Evolutionary conservation across 306 rosid genomes (phyloP).

Genomic region (Cotoneaster glaucophyllus): DNA sequence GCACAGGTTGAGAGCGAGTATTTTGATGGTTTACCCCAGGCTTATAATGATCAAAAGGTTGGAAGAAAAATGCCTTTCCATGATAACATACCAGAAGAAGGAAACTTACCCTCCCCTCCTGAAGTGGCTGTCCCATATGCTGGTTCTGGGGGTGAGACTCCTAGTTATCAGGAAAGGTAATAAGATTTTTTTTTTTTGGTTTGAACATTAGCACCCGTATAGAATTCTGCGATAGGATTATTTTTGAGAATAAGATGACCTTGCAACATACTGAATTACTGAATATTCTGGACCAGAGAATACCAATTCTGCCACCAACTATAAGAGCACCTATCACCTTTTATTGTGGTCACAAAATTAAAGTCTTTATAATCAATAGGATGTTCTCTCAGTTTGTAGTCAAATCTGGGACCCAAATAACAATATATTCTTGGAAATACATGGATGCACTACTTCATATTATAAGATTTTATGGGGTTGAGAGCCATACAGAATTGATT

Average conservation of each 20-base stretch:
- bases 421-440: background rate
- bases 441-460: background rate
- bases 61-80: conserved; percentile 48
- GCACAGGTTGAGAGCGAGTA: conserved; percentile 38
- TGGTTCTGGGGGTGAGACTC: conserved; percentile 38
- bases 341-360: background rate
- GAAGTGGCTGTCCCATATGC: conserved; percentile 39
- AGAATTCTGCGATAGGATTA: background rate
- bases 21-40: conserved; percentile 41
- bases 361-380: background rate
- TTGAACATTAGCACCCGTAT: background rate
- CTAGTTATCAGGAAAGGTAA: conserved; percentile 61
- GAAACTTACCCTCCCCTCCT: conserved; percentile 27
- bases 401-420: background rate
- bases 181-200: background rate
- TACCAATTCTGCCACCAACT: background rate
- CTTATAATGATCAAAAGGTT: conserved; percentile 35
- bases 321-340: background rate
- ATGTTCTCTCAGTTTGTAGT: background rate
- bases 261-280: background rate
- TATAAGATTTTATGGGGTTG: background rate
- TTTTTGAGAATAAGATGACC: background rate
- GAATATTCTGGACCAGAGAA: background rate
- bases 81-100: conserved; percentile 36
- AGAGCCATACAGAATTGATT: background rate